Conservation (phyloP, 1,139 yeast species). For the Candida glucosophila region DNA sequence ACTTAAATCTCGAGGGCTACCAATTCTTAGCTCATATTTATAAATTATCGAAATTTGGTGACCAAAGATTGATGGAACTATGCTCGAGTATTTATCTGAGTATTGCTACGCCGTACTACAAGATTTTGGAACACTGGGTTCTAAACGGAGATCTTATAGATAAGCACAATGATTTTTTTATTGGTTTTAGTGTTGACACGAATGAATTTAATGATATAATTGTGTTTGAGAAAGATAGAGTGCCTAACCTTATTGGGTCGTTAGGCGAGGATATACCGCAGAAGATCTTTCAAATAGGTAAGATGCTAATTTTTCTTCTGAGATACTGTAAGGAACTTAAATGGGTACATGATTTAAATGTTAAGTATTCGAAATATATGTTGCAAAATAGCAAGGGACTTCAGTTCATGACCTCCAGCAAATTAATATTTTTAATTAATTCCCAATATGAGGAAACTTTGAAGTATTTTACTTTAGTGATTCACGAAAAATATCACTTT, state of each 20-base stretch:
- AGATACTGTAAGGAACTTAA: slow-evolving; percentile 44
- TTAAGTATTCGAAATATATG: slow-evolving; percentile 26
- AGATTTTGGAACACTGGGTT: slow-evolving; percentile 60
- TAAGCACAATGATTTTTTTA: slow-evolving; percentile 64
- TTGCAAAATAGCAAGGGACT: slow-evolving; percentile 22
- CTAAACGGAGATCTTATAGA: slow-evolving; percentile 53
- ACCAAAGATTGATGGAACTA: slow-evolving; percentile 36
- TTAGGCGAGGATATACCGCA: slow-evolving; percentile 32
- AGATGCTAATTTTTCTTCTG: slow-evolving; percentile 61
- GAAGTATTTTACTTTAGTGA: slow-evolving; percentile 40
- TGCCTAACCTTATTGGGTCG: slow-evolving; percentile 52
- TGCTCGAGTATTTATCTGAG: slow-evolving; percentile 38
- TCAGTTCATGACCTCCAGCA: slow-evolving; percentile 20
- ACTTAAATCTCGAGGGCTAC: slow-evolving; percentile 39
- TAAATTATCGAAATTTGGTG: slow-evolving; percentile 55
- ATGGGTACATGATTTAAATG: slow-evolving; percentile 31
- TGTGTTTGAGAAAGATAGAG: slow-evolving; percentile 24
- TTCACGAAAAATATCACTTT: slow-evolving; percentile 43
- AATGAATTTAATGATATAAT: slow-evolving; percentile 30
- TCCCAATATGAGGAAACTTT: slow-evolving; percentile 52
- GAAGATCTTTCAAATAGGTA: slow-evolving; percentile 68
- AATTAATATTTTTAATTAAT: slow-evolving; percentile 27
- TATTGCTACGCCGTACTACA: slow-evolving; percentile 54
- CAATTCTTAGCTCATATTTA: slow-evolving; percentile 48
- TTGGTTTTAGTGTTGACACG: slow-evolving; percentile 26